Conservation (phyloP, 2,329 filamentous ascomycete species). For the Diplodia sapinea region DNA sequence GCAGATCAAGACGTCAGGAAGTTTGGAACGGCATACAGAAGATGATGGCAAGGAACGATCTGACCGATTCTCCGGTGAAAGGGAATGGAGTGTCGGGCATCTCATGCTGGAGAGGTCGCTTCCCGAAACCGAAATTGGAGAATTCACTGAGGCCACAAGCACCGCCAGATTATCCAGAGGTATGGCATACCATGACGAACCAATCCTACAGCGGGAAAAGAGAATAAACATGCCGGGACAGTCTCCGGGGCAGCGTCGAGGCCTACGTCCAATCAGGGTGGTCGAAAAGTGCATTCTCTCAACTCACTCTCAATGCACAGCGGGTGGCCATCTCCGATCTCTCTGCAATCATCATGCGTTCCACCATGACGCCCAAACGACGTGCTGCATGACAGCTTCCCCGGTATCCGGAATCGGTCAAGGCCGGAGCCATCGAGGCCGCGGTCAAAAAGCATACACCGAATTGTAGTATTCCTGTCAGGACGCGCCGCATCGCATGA, state of each 20-base stretch:
- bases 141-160: neutral
- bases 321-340: neutral
- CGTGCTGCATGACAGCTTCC: neutral
- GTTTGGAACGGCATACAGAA: no score
- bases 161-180: neutral
- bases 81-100: no score
- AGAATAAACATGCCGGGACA: neutral
- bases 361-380: neutral
- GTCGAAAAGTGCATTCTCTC: no score
- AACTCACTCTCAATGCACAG: no score
- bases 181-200: neutral
- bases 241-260: neutral
- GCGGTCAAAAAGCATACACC: neutral
- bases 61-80: no score
- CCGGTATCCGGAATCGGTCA: neutral
- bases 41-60: no score
- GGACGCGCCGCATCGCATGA: neutral
- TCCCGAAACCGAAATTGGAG: neutral
- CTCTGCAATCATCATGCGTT: neutral
- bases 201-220: no score
- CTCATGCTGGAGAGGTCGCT: no score
- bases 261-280: no score
- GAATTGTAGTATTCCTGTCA: neutral
- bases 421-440: neutral
- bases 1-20: no score